Conservation (phyloP, 306 rosid species). For the Erythrophleum fordii region DNA sequence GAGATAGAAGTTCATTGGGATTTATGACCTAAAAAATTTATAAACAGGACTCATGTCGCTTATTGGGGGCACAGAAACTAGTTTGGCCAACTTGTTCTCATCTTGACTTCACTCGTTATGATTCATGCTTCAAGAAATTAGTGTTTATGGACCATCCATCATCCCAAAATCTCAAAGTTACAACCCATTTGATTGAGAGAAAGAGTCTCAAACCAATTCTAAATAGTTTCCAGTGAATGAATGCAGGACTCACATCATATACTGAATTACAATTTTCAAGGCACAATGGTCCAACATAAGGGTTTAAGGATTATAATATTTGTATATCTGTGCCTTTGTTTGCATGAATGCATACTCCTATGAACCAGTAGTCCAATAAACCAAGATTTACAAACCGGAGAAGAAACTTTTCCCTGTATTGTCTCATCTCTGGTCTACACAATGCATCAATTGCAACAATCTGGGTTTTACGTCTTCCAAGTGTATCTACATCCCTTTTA, state of each 20-base stretch:
- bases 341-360: background rate
- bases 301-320: conserved; percentile 17
- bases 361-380: conserved; percentile 33
- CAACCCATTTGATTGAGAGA: background rate
- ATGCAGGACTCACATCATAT: background rate
- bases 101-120: background rate
- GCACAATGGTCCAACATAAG: conserved; percentile 1
- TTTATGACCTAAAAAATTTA: background rate
- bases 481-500: conserved; percentile 55
- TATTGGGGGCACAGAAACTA: background rate
- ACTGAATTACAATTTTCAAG: conserved; percentile 31
- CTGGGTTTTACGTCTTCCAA: conserved; percentile 79
- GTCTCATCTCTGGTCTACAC: conserved; percentile 78
- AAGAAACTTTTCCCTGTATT: conserved; percentile 62
- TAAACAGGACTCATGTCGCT: background rate
- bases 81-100: background rate
- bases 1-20: background rate
- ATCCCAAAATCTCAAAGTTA: no score
- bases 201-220: conserved; percentile 15
- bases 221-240: conserved; percentile 15
- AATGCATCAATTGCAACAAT: conserved; percentile 90
- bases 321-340: background rate
- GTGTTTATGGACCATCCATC: background rate
- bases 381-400: conserved; percentile 66
- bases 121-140: background rate